These are phyloP conservation scores for Leccinum sublutescens DNA, from an alignment of 768 basidiomycete genomes.

Conservation along the genomic window DNA sequence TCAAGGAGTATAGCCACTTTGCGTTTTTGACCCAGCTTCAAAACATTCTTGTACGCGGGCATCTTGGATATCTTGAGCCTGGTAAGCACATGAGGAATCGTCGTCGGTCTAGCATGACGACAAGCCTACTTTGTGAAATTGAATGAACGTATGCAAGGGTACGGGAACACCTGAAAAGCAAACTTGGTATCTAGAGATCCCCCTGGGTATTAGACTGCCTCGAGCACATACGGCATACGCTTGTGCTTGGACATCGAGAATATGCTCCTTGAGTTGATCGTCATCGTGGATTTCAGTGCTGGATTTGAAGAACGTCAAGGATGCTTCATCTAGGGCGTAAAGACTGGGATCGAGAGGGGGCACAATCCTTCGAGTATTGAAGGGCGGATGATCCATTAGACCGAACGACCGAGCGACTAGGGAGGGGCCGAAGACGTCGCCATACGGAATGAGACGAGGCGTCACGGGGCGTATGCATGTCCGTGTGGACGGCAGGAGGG, in stretches of 20 bases:
- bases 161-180: conserved; percentile 19
- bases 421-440: too few species aligned
- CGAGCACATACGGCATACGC: conserved; percentile 30
- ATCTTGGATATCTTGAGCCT: conserved; percentile 22
- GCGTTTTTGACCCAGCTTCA: conserved; percentile 38
- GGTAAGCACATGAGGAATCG: background rate
- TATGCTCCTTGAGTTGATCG: conserved; percentile 31
- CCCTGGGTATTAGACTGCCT: background rate
- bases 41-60: conserved; percentile 26
- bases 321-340: conserved; percentile 11
- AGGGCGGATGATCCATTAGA: background rate
- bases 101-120: background rate
- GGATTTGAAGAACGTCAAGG: conserved; percentile 28
- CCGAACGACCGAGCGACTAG: background rate
- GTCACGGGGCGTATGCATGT: too few species aligned
- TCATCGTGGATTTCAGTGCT: conserved; percentile 32
- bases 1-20: conserved; percentile 41
- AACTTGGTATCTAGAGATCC: background rate
- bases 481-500: too few species aligned
- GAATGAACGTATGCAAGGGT: conserved; percentile 24
- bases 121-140: conserved; percentile 18
- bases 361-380: background rate
- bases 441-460: too few species aligned
- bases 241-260: conserved; percentile 33
- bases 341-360: conserved; percentile 14